Evolutionary conservation across 345 rosid species (phyloP).

Genomic region (Aethionema arabicum): DNA sequence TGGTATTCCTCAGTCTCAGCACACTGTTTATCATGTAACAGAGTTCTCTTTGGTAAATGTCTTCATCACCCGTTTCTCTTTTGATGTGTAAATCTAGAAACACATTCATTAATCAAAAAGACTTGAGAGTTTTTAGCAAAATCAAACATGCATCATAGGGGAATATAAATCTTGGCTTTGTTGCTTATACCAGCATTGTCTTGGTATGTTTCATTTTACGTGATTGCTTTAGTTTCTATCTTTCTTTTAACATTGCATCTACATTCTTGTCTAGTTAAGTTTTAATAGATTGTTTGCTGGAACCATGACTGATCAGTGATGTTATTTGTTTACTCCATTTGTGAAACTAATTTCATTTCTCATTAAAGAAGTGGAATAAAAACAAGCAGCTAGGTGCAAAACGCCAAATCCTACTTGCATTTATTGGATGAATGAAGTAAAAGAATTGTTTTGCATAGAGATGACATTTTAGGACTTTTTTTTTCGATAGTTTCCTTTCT

Average conservation of each 20-base stretch:
- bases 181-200: background rate
- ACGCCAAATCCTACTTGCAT: constrained; percentile 17
- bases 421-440: constrained; percentile 33
- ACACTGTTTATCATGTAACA: constrained; percentile 21
- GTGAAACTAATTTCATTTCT: constrained; percentile 6
- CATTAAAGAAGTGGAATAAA: background rate
- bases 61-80: constrained; percentile 4
- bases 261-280: constrained; percentile 2
- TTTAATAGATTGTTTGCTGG: background rate
- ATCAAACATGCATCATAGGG: constrained; percentile 13
- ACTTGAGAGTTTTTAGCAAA: constrained; percentile 18
- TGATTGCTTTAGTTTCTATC: background rate
- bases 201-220: background rate
- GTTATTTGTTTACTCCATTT: background rate
- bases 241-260: background rate
- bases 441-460: background rate
- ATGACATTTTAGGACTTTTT: constrained; percentile 21
- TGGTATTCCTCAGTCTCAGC: constrained; percentile 25
- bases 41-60: background rate
- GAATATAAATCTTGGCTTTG: background rate
- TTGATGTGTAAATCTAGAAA: constrained; percentile 18
- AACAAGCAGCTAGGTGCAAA: background rate
- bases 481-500: constrained; percentile 25
- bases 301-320: constrained; percentile 23
- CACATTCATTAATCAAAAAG: constrained; percentile 10